Base-by-base conservation (phyloP, 306 rosid species). In the Leucaena leucocephala region DNA sequence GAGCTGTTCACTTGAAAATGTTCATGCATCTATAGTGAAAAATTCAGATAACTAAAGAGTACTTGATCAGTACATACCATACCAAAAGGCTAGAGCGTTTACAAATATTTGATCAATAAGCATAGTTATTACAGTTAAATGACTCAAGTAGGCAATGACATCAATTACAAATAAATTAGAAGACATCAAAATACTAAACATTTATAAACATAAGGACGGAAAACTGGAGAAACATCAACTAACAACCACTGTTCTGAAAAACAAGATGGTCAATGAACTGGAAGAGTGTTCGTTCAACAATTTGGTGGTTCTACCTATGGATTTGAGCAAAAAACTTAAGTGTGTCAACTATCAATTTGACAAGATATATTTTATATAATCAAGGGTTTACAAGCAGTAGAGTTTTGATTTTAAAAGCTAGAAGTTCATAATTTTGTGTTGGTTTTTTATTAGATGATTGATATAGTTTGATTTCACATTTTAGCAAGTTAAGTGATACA, bases 1-100 rank as follows among this genome's bases (percentile, higher is more conserved):
- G 70, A 75, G 68, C 8, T 76, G 48, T 43, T 70, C 21, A 77
- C 58, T 54, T 48, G 27, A 34, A 62, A 13, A 34, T 14, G 14
- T 62, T 12, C 43, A 62, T 35, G 68, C 42, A 13, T 62, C 43
- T 62, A 34, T 2, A 34, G 43, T 13, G 35, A 62, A 34, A 14
- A 34, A 27, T 27, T 27, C 27, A 62, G 9, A 34, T 35, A 35
- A 14, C 19, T 7, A 36, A 14, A 36, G 45, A 15, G 69, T 16
- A 34, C 22, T 27, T 27, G 45, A 38, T 5, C 69, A 64, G 43
- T 63, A 27, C 44, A 63, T 34, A 34, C 5, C 44, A 61, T 12
- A 61, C n/a, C 42, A 14, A 50, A 61, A 27, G 42, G n/a, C 7
- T 10, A 12, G 38, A 61, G 42, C 7, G 38, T 42, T 10, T 7